Base-by-base conservation (phyloP, 306 rosid species). In the Citrullus colocynthis region DNA sequence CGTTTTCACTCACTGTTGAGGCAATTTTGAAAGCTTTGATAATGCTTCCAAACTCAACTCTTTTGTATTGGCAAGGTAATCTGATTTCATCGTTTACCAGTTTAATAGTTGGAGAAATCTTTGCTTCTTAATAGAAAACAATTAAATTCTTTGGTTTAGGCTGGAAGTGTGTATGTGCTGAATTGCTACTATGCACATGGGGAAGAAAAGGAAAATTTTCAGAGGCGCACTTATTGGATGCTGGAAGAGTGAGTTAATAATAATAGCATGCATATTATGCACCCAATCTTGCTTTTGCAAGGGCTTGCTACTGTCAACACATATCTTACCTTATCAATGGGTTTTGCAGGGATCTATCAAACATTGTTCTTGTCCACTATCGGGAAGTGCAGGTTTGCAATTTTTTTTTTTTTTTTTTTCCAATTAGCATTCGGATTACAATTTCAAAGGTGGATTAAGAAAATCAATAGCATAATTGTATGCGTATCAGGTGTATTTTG, bases 151-250 rank as follows among this genome's bases (percentile, higher is more conserved):
- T 42, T 69, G 73, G 17, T 69, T 81, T 82, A 93, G 98, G 93
- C 84, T 67, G 98, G 93, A 80, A 89, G 95, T 78, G 82, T 91
- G 76, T 96, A 91, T 74, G 95, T 87, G 55, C 80, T 93, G 87
- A 95, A 91, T 77, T 93, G 98, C 84, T 93, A 93, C 83, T 91
- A 91, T 83, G 98, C 98, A 57, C 98, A 91, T 80, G 98, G 96
- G 78, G 95, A 93, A 85, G 95, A 88, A 60, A 81, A 91, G 45
- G 93, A 91, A 87, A 83, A 78, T 78, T 91, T 91, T 79, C 98
- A 89, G 85, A 89, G 98, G 60, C 95, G 96, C 79, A 91, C 93
- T 76, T 93, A 93, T 80, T 93, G 98, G 98, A 77, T 89, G 95
- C 95, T 93, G n/a, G 93, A 91, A 81, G 91, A 87, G 98, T 93